Conservation (phyloP, 176 grass and related monocot species). For the Pharus latifolius region DNA sequence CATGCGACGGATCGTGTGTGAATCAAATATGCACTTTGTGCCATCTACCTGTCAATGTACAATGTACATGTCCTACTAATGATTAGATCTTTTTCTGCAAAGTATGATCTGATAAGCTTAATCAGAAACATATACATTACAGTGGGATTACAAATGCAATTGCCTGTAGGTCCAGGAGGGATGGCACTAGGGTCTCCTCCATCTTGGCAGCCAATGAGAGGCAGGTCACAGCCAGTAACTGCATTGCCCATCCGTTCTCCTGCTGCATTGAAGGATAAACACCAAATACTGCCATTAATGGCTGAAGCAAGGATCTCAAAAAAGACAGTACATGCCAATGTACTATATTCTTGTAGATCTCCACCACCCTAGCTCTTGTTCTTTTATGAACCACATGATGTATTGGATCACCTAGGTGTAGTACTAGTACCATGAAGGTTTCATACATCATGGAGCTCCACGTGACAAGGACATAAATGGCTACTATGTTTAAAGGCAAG, state of each 20-base stretch:
- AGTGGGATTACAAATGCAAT: slow-evolving; percentile 9
- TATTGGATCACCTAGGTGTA: background rate
- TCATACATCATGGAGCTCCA: slow-evolving; percentile 1
- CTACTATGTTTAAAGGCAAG: background rate
- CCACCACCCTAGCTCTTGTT: background rate
- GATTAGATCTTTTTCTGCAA: background rate
- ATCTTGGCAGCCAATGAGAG: slow-evolving; percentile 94
- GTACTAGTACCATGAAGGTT: slow-evolving; percentile 14
- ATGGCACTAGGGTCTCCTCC: slow-evolving; percentile 85
- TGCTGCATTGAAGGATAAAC: slow-evolving; percentile 28
- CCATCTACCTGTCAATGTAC: slow-evolving; percentile 53
- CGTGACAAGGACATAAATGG: background rate
- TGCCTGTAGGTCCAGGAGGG: slow-evolving; percentile 84
- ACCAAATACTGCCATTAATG: slow-evolving; percentile 26
- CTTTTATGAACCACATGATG: slow-evolving; percentile 3
- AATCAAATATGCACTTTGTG: slow-evolving; percentile 53
- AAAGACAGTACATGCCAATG: slow-evolving; percentile 22
- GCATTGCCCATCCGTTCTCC: slow-evolving; percentile 90
- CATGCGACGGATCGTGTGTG: slow-evolving; percentile 54
- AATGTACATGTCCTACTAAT: background rate
- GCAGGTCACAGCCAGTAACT: slow-evolving; percentile 86
- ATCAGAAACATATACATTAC: background rate
- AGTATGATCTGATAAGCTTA: background rate
- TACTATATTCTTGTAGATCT: slow-evolving; percentile 11
- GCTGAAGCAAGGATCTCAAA: slow-evolving; percentile 19